Conservation (phyloP, 257 asterid genomes). For the Petrea volubilis region DNA sequence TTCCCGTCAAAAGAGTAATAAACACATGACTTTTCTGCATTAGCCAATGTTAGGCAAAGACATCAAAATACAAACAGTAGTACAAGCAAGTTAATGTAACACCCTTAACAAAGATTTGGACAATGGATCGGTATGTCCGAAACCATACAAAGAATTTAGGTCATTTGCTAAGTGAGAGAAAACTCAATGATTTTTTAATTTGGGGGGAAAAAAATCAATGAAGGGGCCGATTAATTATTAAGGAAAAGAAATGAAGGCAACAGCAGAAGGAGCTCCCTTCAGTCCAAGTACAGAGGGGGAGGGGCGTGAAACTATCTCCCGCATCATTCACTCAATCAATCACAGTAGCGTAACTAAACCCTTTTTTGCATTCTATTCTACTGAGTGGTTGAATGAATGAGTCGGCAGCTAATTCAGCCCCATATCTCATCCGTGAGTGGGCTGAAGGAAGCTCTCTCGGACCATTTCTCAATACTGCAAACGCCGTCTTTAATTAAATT, state of each 20-base stretch:
- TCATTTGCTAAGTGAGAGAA: neutral
- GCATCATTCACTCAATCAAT: slow-evolving; percentile 91
- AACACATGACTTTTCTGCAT: neutral
- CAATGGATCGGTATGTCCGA: too few species aligned
- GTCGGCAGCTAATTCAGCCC: slow-evolving; percentile 84
- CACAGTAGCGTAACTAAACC: slow-evolving; percentile 49
- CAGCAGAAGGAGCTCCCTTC: slow-evolving; percentile 77
- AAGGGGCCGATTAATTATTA: too few species aligned
- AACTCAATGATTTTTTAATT: neutral
- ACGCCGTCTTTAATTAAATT: neutral
- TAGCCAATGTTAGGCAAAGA: neutral
- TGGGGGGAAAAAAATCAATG: too few species aligned
- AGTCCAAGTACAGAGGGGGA: slow-evolving; percentile 73
- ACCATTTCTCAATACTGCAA: slow-evolving; percentile 39
- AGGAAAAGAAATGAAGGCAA: slow-evolving; percentile 26
- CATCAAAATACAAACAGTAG: neutral
- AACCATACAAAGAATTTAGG: neutral
- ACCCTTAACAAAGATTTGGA: neutral
- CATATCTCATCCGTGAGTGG: slow-evolving; percentile 69
- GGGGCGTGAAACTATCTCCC: slow-evolving; percentile 79
- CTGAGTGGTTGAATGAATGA: slow-evolving; percentile 74
- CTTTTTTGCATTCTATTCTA: slow-evolving; percentile 37
- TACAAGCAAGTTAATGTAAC: neutral
- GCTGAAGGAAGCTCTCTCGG: slow-evolving; percentile 81
- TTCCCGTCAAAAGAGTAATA: neutral